These are phyloP conservation scores for Termitomyces sp. DNA, from an alignment of 768 basidiomycete species.

Conservation along the genomic window DNA sequence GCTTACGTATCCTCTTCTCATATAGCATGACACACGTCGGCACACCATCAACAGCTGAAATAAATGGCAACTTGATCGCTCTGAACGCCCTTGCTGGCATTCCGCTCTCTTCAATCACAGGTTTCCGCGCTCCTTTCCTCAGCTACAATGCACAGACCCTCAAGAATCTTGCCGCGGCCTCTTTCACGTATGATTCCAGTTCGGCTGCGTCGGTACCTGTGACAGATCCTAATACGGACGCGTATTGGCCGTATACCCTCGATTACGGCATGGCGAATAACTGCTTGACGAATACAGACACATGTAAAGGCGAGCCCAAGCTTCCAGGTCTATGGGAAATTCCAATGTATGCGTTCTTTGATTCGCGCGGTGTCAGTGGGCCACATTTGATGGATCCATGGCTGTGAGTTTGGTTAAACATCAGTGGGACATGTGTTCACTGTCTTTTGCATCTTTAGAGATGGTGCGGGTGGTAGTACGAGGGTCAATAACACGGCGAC, in stretches of 20 bases:
- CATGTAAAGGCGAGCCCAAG: conserved; percentile 66
- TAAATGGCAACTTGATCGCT: conserved; percentile 75
- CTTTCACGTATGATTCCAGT: conserved; percentile 72
- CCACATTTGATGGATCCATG: conserved; percentile 81
- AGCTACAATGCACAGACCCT: conserved; percentile 63
- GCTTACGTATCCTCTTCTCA: neutral
- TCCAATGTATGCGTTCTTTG: conserved; percentile 80
- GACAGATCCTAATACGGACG: conserved; percentile 61
- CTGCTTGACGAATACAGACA: conserved; percentile 48
- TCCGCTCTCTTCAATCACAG: conserved; percentile 54
- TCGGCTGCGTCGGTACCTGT: conserved; percentile 59
- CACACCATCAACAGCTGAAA: conserved; percentile 53
- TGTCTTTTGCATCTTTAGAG: conserved; percentile 25
- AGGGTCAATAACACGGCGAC: conserved; percentile 56
- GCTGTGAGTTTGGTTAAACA: conserved; percentile 42
- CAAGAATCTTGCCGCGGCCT: conserved; percentile 43
- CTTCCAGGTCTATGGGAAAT: conserved; percentile 82
- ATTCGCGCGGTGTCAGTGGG: conserved; percentile 46
- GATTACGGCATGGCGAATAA: conserved; percentile 79
- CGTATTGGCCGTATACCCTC: conserved; percentile 81
- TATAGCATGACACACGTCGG: conserved; percentile 78
- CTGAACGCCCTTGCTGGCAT: conserved; percentile 77
- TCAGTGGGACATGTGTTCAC: neutral
- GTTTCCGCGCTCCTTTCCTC: conserved; percentile 78
- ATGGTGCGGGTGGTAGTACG: conserved; percentile 47